Conservation (phyloP, 2,329 filamentous ascomycete genomes). For the Epichloe uncinata region DNA sequence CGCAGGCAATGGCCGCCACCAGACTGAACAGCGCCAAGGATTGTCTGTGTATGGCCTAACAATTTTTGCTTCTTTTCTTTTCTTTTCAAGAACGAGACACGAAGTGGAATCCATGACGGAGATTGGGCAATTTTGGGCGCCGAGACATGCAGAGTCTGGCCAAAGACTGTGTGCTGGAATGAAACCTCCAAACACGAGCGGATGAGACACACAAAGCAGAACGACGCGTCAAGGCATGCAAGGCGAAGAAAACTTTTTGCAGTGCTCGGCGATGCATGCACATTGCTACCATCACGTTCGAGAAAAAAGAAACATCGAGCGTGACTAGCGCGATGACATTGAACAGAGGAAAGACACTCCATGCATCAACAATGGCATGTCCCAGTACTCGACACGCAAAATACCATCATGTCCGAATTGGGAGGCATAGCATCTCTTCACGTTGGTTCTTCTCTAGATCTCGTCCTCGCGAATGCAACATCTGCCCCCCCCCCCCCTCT, state of each 20-base stretch:
- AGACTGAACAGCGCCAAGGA: no score
- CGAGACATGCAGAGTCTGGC: background rate
- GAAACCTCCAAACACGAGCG: background rate
- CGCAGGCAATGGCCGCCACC: no score
- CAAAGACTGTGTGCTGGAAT: background rate
- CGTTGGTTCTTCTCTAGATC: background rate
- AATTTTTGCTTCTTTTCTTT: no score
- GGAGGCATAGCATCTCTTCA: background rate
- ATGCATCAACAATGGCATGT: constrained; percentile 1
- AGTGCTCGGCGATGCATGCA: background rate
- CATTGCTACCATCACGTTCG: background rate
- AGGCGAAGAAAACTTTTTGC: background rate
- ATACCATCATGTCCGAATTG: background rate
- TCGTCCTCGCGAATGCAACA: background rate
- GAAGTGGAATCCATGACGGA: background rate
- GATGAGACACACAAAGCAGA: background rate
- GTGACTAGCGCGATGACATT: background rate
- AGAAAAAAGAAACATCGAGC: background rate
- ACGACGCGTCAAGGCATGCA: background rate
- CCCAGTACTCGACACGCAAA: background rate
- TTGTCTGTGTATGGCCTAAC: no score
- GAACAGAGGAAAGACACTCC: background rate
- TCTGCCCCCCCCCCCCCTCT: background rate
- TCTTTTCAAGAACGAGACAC: background rate
- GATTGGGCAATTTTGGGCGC: background rate